Conservation (phyloP, 805 yeast genomes). For the Spathaspora girioi region DNA sequence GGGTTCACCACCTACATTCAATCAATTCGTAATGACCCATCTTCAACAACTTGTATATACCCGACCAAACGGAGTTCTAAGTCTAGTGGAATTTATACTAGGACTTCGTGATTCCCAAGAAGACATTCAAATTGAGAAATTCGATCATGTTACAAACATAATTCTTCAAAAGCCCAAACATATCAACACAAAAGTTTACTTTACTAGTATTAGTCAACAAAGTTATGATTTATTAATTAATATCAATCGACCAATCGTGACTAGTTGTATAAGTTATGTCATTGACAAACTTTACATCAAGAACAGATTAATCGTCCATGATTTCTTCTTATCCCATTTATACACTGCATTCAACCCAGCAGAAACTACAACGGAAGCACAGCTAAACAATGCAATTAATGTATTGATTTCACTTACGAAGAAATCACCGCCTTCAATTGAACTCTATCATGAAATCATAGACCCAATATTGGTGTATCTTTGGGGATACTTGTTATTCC, state of each 20-base stretch:
- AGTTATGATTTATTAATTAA: conserved; percentile 53
- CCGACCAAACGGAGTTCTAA: conserved; percentile 61
- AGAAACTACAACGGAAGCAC: conserved; percentile 39
- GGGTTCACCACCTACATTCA: conserved; percentile 42
- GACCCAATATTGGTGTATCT: conserved; percentile 28
- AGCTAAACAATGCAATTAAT: conserved; percentile 59
- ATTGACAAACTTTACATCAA: conserved; percentile 48
- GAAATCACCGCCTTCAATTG: conserved; percentile 20
- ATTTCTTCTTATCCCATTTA: conserved; percentile 53
- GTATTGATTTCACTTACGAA: conserved; percentile 62
- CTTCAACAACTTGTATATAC: conserved; percentile 53
- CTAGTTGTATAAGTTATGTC: conserved; percentile 54
- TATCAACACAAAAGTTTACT: conserved; percentile 48
- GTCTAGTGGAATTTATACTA: conserved; percentile 70
- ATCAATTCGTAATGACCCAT: conserved; percentile 41
- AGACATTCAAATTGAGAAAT: conserved; percentile 59
- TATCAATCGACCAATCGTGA: conserved; percentile 58
- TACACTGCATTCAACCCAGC: conserved; percentile 45
- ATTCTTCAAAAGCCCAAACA: conserved; percentile 59
- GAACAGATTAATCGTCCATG: conserved; percentile 49
- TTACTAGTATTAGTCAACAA: conserved; percentile 58
- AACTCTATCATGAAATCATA: conserved; percentile 20
- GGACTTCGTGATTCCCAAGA: conserved; percentile 67
- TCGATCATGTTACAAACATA: conserved; percentile 64
- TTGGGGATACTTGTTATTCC: conserved; percentile 47